These are phyloP conservation scores for Mycena polygramma DNA, from an alignment of 768 basidiomycete genomes.

Conservation along the genomic window DNA sequence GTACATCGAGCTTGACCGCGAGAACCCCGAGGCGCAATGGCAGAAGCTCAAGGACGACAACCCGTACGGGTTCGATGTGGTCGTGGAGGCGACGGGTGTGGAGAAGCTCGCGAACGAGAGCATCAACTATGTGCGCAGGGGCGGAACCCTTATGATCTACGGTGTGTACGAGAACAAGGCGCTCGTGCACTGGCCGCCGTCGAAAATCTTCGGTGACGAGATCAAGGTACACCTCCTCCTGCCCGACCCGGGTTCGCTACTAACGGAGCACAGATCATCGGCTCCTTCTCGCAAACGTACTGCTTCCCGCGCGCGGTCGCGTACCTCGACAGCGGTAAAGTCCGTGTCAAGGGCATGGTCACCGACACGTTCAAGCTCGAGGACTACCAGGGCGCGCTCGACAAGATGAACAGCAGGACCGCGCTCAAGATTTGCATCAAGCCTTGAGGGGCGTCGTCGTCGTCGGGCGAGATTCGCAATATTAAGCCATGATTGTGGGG, in stretches of 20 bases:
- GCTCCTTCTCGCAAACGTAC: slow-evolving; percentile 90
- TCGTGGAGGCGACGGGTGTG: slow-evolving; percentile 83
- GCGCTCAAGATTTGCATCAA: slow-evolving; percentile 65
- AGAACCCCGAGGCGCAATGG: slow-evolving; percentile 76
- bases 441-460: slow-evolving; percentile 44
- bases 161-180: slow-evolving; percentile 93
- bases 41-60: slow-evolving; percentile 74
- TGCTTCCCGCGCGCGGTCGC: slow-evolving; percentile 96
- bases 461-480: too few relatives aligned
- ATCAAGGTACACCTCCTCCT: slow-evolving; percentile 66
- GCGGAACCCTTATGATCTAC: slow-evolving; percentile 89
- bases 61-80: slow-evolving; percentile 75
- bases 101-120: slow-evolving; percentile 89
- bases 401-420: slow-evolving; percentile 65
- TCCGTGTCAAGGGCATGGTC: slow-evolving; percentile 82
- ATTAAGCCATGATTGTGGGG: too few relatives aligned
- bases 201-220: slow-evolving; percentile 84
- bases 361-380: slow-evolving; percentile 56
- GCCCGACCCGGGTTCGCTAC: slow-evolving; percentile 65
- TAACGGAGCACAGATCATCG: slow-evolving; percentile 72
- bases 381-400: slow-evolving; percentile 65
- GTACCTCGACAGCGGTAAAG: slow-evolving; percentile 89
- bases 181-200: slow-evolving; percentile 87
- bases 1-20: slow-evolving; percentile 80
- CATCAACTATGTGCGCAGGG: slow-evolving; percentile 90